These are phyloP conservation scores for Ceratocystis alfenasii DNA, from an alignment of 2,329 filamentous ascomycete genomes.

Conservation along the genomic window DNA sequence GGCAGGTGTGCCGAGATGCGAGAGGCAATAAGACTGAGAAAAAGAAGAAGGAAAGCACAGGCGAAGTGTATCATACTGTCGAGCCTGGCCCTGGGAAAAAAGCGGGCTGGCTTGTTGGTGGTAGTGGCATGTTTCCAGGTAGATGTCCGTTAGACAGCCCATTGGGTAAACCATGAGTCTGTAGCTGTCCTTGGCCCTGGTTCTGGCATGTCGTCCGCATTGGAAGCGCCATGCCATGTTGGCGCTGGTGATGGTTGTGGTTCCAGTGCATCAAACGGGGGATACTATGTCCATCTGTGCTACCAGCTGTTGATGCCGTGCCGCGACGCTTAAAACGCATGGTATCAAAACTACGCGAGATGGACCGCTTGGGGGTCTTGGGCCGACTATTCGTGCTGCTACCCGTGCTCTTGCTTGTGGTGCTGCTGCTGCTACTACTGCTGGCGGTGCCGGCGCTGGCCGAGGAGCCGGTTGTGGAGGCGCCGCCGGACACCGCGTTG, in stretches of 20 bases:
- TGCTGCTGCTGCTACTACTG: neutral
- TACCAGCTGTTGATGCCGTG: constrained; percentile 6
- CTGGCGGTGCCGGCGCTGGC: neutral
- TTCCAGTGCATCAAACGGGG: constrained; percentile 18
- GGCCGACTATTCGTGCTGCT: constrained; percentile 15
- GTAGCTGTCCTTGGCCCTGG: neutral
- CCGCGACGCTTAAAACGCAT: constrained; percentile 24
- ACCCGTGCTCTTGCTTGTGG: neutral
- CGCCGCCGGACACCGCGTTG: constrained; percentile 2
- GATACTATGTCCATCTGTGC: constrained; percentile 14
- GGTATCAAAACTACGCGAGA: constrained; percentile 24
- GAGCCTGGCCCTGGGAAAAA: constrained; percentile 15
- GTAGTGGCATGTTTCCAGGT: constrained; percentile 7
- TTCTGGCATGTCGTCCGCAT: neutral
- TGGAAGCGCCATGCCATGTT: constrained; percentile 2
- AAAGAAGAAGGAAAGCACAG: neutral
- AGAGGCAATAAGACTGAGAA: neutral
- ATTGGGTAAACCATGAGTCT: neutral
- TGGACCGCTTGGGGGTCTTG: constrained; percentile 22
- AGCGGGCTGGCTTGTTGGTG: constrained; percentile 17
- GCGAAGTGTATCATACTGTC: neutral
- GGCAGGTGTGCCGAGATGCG: neutral
- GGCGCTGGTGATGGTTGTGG: constrained; percentile 10
- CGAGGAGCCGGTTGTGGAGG: neutral
- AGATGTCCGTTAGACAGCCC: neutral